Evolutionary conservation across 2,329 filamentous ascomycete genomes (phyloP).

Genomic region (Colletotrichum navitas): DNA sequence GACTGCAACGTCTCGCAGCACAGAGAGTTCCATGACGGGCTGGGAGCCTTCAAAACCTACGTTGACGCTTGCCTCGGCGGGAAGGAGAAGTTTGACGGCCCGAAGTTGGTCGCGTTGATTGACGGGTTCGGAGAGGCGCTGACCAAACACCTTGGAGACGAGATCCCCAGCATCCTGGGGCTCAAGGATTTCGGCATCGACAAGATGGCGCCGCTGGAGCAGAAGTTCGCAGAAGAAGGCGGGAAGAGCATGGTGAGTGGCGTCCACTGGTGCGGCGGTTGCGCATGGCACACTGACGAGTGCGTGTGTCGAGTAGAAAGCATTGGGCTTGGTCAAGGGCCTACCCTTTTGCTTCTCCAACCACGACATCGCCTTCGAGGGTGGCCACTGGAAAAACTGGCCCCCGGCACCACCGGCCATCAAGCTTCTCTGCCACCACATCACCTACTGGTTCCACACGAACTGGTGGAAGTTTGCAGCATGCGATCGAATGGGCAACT

Average conservation of each 20-base stretch:
- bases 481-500: constrained; percentile 43
- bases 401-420: constrained; percentile 42
- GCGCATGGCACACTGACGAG: not conserved
- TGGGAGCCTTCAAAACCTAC: constrained; percentile 49
- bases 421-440: constrained; percentile 41
- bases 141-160: constrained; percentile 50
- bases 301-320: constrained; percentile 40
- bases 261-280: not conserved
- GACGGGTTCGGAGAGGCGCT: constrained; percentile 50
- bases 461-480: constrained; percentile 47
- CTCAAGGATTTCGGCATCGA: constrained; percentile 46
- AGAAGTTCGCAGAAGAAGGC: constrained; percentile 40
- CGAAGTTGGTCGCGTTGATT: constrained; percentile 47
- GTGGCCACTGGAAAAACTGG: constrained; percentile 49
- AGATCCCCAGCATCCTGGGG: constrained; percentile 49
- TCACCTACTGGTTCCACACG: constrained; percentile 44
- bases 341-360: constrained; percentile 43
- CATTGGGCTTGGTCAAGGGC: constrained; percentile 42
- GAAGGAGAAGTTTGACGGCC: constrained; percentile 47
- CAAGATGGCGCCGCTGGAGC: constrained; percentile 44
- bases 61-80: constrained; percentile 43
- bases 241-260: constrained; percentile 44
- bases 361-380: constrained; percentile 46
- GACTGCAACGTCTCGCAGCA: constrained; percentile 58
- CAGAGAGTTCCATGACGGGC: constrained; percentile 51